phyloP scores from a whole-genome alignment of 192 early-diverging fungal genomes.

The Diversispora epigaea region DNA sequence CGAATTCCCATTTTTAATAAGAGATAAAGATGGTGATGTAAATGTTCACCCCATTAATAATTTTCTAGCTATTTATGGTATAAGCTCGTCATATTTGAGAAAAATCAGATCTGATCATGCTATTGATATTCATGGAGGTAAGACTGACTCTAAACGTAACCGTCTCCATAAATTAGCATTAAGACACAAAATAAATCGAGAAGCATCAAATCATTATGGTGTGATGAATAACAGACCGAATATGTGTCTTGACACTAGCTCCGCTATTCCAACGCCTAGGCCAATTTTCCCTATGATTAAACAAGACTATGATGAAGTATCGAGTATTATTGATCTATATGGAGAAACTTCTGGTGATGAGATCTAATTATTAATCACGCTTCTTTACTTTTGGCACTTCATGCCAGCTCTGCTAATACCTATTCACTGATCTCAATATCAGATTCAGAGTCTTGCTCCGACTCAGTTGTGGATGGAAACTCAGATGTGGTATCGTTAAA shows the following conservation, averaged over 20 bases:
- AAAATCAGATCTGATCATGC: constrained; percentile 9
- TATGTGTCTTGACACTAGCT: too few species aligned
- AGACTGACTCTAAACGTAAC: background rate
- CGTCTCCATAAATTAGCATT: background rate
- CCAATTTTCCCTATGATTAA: background rate
- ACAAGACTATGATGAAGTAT: background rate
- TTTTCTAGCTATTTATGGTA: background rate
- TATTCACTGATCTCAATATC: background rate
- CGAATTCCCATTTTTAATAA: background rate
- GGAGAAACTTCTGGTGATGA: too few species aligned
- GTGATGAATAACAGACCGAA: constrained; percentile 12
- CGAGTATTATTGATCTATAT: background rate
- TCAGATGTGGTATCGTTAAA: constrained; percentile 1
- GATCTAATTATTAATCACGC: constrained; percentile 7
- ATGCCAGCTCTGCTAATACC: background rate
- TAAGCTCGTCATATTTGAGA: background rate
- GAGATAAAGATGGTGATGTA: background rate
- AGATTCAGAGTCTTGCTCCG: too few species aligned
- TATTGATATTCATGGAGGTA: constrained; percentile 5
- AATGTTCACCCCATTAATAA: too few species aligned
- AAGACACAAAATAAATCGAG: background rate
- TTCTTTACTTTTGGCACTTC: constrained; percentile 6
- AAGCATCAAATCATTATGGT: constrained; percentile 1
- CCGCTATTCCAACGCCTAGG: too few species aligned
- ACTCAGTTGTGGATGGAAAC: background rate